A percentile compares a stretch with the other conserved stretches of the same genome.
These are phyloP conservation scores for Eremothecium sinecaudum DNA, from an alignment of 1,139 yeast species.

Conservation along the genomic window DNA sequence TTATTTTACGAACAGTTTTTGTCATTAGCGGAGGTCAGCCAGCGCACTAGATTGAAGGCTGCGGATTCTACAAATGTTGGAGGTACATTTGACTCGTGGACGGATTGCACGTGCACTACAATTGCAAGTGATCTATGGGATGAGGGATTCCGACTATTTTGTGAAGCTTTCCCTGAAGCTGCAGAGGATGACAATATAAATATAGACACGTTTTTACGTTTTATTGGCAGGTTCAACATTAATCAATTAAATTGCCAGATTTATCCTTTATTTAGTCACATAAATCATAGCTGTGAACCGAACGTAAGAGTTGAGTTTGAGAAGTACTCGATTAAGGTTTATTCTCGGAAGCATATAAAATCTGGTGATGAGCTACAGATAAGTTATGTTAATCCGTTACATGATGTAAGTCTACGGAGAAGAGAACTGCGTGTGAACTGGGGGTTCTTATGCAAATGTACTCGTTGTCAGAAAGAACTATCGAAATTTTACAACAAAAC, in stretches of 20 bases:
- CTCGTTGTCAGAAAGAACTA: constrained; percentile 51
- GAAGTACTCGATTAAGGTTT: constrained; percentile 49
- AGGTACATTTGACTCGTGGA: constrained; percentile 43
- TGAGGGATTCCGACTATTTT: constrained; percentile 44
- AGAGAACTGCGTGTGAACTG: constrained; percentile 64
- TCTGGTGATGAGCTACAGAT: constrained; percentile 63
- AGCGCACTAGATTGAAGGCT: constrained; percentile 54
- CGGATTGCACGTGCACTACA: constrained; percentile 19
- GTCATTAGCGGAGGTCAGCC: constrained; percentile 64
- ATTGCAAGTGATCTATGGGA: constrained; percentile 46
- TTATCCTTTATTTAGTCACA: constrained; percentile 54
- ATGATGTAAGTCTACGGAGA: constrained; percentile 55
- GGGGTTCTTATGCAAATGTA: constrained; percentile 73
- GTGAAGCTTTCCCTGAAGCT: constrained; percentile 40
- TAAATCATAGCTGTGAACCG: constrained; percentile 73
- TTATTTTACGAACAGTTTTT: constrained; percentile 36
- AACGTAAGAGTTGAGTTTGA: constrained; percentile 50
- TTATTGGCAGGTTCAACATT: constrained; percentile 65
- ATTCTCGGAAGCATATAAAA: constrained; percentile 48
- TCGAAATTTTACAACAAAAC: constrained; percentile 18
- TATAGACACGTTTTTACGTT: constrained; percentile 48
- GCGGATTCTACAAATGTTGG: constrained; percentile 43
- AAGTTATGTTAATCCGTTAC: constrained; percentile 61
- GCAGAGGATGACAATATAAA: constrained; percentile 29
- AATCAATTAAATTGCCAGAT: constrained; percentile 61